Evolutionary conservation across 73 alveolate species (phyloP).

Genomic region (Tetrahymena borealis): DNA sequence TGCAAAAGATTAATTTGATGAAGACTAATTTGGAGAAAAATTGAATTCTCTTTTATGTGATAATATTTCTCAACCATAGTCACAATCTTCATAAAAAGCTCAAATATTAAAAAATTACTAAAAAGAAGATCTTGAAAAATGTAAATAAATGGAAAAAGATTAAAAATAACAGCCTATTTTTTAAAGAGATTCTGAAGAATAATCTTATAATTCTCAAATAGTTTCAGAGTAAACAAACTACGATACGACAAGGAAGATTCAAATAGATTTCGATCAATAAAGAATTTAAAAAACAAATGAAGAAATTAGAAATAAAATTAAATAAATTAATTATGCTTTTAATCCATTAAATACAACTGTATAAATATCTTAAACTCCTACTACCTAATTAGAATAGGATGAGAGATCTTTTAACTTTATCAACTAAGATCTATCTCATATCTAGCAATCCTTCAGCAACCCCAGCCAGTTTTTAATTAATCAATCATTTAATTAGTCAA

Average conservation of each 20-base stretch:
- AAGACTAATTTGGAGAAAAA: background rate
- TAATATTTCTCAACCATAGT: too few species aligned
- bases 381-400: background rate
- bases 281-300: background rate
- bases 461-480: too few species aligned
- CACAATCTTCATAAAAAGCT: too few species aligned
- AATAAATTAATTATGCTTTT: background rate
- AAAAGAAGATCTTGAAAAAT: background rate
- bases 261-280: background rate
- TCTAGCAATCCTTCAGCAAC: too few species aligned
- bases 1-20: background rate
- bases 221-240: too few species aligned
- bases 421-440: background rate
- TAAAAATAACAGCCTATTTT: background rate
- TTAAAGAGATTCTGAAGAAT: background rate
- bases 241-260: too few species aligned
- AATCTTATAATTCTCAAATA: background rate
- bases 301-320: background rate
- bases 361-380: background rate
- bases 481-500: too few species aligned
- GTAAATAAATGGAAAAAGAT: background rate
- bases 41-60: background rate
- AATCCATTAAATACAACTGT: background rate
- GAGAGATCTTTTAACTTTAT: background rate
- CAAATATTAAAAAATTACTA: too few species aligned